Evolutionary conservation across 2,329 filamentous ascomycete species (phyloP).

Genomic region (Neopestalotiopsis sp.): DNA sequence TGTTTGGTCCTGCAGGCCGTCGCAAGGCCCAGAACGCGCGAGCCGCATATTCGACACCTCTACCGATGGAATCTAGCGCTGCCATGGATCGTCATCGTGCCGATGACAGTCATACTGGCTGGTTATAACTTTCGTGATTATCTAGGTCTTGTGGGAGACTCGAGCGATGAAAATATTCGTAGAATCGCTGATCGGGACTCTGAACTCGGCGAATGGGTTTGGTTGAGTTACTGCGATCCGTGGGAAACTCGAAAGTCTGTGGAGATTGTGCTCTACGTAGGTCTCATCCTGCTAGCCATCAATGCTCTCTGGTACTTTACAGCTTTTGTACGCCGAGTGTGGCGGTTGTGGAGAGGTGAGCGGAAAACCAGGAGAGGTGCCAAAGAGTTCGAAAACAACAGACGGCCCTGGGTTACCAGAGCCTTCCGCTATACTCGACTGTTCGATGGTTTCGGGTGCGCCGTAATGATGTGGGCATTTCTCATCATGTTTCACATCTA

Average conservation of each 20-base stretch:
- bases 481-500: constrained; percentile 1
- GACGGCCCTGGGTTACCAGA: no score
- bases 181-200: not conserved
- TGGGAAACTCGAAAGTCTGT: not conserved
- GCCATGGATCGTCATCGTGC: not conserved
- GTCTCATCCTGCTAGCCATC: not conserved
- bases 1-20: not conserved
- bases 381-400: no score
- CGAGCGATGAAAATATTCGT: not conserved
- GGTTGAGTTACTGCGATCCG: not conserved
- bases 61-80: not conserved
- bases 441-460: not conserved
- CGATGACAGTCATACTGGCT: not conserved
- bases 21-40: not conserved
- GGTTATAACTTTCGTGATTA: not conserved
- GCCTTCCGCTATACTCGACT: not conserved
- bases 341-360: not conserved
- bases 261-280: not conserved
- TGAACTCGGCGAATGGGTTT: not conserved
- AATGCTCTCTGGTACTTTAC: not conserved
- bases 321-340: not conserved
- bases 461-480: not conserved
- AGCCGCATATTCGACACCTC: not conserved
- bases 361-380: no score
- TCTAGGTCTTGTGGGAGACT: not conserved